Base-by-base conservation (phyloP, 768 basidiomycete species). In the Boletus reticuloceps region DNA sequence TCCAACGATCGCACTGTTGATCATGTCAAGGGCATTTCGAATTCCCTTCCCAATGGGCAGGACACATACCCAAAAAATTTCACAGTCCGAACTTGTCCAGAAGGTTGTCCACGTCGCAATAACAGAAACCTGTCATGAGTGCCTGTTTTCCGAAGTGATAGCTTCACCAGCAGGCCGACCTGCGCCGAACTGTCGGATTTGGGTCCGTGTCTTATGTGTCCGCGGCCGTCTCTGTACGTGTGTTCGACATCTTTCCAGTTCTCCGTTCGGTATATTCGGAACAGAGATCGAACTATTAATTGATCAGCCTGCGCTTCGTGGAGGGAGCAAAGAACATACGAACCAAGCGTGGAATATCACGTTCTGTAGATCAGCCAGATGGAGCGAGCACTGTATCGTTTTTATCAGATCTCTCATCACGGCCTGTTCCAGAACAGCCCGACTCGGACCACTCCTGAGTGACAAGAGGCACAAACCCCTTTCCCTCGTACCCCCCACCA, bases 61-160 rank as follows among this genome's bases (percentile, higher is more conserved):
- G 38, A 40, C 14, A 17, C 42, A 51, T 50, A 40, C 55, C 36
- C 37, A 45, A 40, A 47, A 55, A 2, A 10, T 17, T 55, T 68
- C 54, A 61, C 57, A 53, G 50, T 54, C 65, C 57, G 54, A 63
- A 56, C 52, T 37, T 22, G 54, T 56, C 56, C 14, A 58, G 50
- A 53, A 60, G 45, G 53, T 22, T 7, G 41, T 50, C 47, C 61
- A 63, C 45, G 56, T 54, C 44, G 61, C 55, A 42, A 8, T n/a
- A 12, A 27, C 31, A 39, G 27, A 50, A 40, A 47, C 45, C 40
- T 47, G 36, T 31, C 51, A 54, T 2, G 51, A 46, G 53, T 51
- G 6, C 47, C 58, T 43, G 46, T 41, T 44, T n/a, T 20, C 31
- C 43, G 32, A 19, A 58, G 46, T 19, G 49, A 52, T 31, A 29